Evolutionary conservation across 2,329 filamentous ascomycete genomes (phyloP).

Genomic region (Trichoderma sp.): DNA sequence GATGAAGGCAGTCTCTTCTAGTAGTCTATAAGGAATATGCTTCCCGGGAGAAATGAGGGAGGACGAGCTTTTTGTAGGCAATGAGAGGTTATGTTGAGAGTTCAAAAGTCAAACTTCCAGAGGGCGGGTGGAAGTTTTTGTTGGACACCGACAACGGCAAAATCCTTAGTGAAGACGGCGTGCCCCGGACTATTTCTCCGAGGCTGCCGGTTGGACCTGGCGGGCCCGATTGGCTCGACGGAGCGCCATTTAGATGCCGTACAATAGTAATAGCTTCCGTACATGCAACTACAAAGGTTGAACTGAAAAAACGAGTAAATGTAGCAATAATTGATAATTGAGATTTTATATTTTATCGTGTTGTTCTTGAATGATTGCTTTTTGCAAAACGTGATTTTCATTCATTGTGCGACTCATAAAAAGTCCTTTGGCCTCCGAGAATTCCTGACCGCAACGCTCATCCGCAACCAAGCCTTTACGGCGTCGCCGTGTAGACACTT

Average conservation of each 20-base stretch:
- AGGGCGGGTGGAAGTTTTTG: constrained; percentile 18
- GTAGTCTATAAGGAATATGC: background rate
- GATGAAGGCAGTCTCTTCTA: background rate
- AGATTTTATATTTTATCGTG: background rate
- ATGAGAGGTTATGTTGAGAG: background rate
- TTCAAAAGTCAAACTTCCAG: background rate
- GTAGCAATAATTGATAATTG: background rate
- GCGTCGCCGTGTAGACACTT: background rate
- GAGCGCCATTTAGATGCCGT: constrained; percentile 5
- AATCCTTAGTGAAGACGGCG: constrained; percentile 18
- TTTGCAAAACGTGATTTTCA: background rate
- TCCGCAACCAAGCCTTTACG: background rate
- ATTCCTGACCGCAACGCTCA: background rate
- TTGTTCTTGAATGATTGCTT: background rate
- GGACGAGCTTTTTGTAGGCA: background rate
- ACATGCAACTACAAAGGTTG: background rate
- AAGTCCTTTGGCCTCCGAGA: background rate
- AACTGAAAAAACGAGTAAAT: background rate
- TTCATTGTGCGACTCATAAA: background rate
- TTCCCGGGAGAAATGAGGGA: background rate
- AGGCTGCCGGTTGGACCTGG: constrained; percentile 18
- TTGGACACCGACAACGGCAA: constrained; percentile 10
- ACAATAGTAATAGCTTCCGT: background rate
- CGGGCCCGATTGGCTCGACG: background rate
- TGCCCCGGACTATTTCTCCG: constrained; percentile 21